Evolutionary conservation across 163 green algal genomes (phyloP), one percentile per base, ranked within the genome.

Genomic region (Coccomyxa subellipsoidea): DNA sequence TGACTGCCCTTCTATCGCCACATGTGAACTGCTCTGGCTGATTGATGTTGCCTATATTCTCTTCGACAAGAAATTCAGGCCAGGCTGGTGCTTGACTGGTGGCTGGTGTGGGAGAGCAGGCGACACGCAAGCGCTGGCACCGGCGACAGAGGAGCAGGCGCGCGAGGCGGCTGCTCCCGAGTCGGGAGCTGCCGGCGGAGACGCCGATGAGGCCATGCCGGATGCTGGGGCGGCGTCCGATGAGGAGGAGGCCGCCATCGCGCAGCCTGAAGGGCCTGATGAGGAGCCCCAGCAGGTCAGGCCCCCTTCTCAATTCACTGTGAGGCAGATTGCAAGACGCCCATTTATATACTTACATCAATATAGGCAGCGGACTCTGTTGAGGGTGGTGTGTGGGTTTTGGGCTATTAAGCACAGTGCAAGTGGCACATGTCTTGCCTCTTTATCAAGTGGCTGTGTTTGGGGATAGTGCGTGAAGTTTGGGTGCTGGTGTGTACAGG

Each of bases 101-200:
- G 3, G 66, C 18, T 35, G 32, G 18, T 32, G 23, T 72, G 10
- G 25, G 23, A 72, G 23, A 34, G 84, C 79, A 27, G 89, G 89
- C 0, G 91, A 93, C 35, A 90, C 90, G 15, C 94, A 98, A 83
- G 90, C 93, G 23, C 81, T 98, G 40, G 95, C 91, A 0, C 81
- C 91, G 1, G 95, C 95, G 4, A 98, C 95, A 0, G 93, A 97
- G 81, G 95, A 98, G 72, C 95, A 98, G 86, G 93, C 77, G 32
- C 73, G 81, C 87, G 84, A 80, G 81, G 76, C 54, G 27, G 71
- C 71, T 23, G n/a, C 27, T 0, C 31, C 72, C 32, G 84, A 87
- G 40, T 70, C 66, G n/a, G 36, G 76, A 29, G 53, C 53, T 81
- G 84, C 76, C 69, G 77, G 59, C 35, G 75, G 77, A 79, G 80